These are phyloP conservation scores for Rhytidhysteron rufulum DNA, from an alignment of 2,329 filamentous ascomycete genomes.

Conservation along the genomic window DNA sequence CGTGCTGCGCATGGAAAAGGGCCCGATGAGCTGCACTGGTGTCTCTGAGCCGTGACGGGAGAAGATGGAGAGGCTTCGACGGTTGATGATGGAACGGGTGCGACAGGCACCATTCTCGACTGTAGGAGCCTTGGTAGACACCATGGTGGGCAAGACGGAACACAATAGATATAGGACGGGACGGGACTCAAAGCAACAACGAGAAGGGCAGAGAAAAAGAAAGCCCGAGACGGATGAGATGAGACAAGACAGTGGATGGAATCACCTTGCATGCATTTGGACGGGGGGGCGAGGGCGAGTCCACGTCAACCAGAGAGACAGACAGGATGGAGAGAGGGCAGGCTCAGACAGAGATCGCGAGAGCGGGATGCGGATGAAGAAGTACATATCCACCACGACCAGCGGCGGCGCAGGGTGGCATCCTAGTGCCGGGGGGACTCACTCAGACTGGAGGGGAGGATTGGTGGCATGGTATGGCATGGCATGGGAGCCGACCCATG, in stretches of 20 bases:
- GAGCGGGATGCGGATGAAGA: too few species aligned
- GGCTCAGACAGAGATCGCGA: too few species aligned
- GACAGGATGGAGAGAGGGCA: not conserved
- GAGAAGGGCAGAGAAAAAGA: not conserved
- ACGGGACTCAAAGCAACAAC: not conserved
- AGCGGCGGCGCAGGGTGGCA: too few species aligned
- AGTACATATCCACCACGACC: not conserved
- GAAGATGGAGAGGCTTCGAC: conserved; percentile 58
- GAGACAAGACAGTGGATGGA: not conserved
- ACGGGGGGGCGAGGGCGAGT: not conserved
- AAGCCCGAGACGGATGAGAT: not conserved
- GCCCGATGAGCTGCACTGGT: conserved; percentile 7
- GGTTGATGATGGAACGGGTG: conserved; percentile 4
- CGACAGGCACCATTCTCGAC: not conserved
- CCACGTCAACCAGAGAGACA: not conserved
- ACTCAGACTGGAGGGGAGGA: too few species aligned
- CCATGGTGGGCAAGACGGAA: not conserved
- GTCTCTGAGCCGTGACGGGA: conserved; percentile 32
- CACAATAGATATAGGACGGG: conserved; percentile 1
- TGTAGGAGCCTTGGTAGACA: not conserved
- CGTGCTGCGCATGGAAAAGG: conserved; percentile 4
- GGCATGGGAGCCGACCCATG: not conserved
- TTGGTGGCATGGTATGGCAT: not conserved
- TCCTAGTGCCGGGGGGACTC: too few species aligned
- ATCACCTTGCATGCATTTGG: not conserved